A percentile compares a stretch with the other conserved stretches of the same genome.
Conservation (phyloP, 371 early-diverging fungal species). For the Synchytrium microbalum region DNA sequence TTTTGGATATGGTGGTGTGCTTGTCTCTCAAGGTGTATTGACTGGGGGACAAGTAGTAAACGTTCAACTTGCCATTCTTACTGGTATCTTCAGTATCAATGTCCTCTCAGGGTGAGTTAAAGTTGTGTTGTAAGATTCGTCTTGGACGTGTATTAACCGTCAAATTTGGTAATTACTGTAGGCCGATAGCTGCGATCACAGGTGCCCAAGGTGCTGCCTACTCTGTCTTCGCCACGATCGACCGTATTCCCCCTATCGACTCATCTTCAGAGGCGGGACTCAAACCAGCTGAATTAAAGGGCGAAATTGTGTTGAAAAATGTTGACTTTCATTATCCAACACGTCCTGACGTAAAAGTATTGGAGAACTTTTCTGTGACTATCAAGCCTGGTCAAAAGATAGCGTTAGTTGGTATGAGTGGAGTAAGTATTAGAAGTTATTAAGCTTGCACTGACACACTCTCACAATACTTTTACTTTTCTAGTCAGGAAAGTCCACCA, state of each 20-base stretch:
- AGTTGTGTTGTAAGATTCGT: neutral
- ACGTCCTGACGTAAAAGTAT: conserved; percentile 46
- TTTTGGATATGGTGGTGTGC: conserved; percentile 1
- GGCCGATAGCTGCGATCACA: conserved; percentile 46
- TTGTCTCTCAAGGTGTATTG: neutral
- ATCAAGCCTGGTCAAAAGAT: conserved; percentile 43
- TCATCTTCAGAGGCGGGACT: conserved; percentile 36
- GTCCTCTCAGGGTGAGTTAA: neutral
- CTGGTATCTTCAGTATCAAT: too few species aligned
- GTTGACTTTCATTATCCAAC: conserved; percentile 59
- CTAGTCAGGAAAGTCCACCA: conserved; percentile 47
- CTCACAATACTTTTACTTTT: neutral
- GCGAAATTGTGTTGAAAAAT: conserved; percentile 54
- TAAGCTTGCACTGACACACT: conserved; percentile 19
- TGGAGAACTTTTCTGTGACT: conserved; percentile 41
- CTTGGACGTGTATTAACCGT: neutral
- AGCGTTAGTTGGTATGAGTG: conserved; percentile 11
- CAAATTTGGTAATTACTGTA: neutral
- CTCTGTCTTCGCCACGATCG: conserved; percentile 59
- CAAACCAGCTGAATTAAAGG: conserved; percentile 22
- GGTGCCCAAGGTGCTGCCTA: conserved; percentile 73
- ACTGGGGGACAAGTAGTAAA: neutral
- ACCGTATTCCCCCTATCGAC: conserved; percentile 55
- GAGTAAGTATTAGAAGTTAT: conserved; percentile 30
- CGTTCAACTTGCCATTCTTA: neutral